Evolutionary conservation across 2,329 filamentous ascomycete genomes (phyloP), one percentile per base, ranked within the genome.

Genomic region (Curvularia eragrostidis): DNA sequence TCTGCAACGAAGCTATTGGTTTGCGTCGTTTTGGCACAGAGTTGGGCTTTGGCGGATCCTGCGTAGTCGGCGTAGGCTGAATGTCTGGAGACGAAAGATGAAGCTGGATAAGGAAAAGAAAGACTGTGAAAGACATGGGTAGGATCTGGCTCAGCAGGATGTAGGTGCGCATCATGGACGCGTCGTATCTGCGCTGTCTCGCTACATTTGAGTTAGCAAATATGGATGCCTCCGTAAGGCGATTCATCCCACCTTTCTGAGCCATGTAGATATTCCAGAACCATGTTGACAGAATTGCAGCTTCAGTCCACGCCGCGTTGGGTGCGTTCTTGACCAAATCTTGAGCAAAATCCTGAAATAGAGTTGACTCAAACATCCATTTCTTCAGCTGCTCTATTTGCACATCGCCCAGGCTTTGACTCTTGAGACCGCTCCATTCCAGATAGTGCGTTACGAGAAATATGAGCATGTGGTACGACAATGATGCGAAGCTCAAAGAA

Each of bases 391-490:
- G 58, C 2, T 54, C 32, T 6, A 43, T 15, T 0, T 44, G 44
- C 1, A 65, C 24, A 30, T 56, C 44, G 5, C 49, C 44, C 3
- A 52, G 23, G 9, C 30, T 48, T 6, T 51, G 19, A 6, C 21
- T 51, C 18, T 60, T 50, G 3, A 44, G 46, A 3, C 58, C 52
- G 19, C 43, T 66, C 72, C 72, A 75, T 19, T 58, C 34, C 1
- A 58, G 24, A n/a, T 68, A 71, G 3, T 70, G 71, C 3, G 48
- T 52, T 13, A 72, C 56, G 3, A 75, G 61, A 47, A 75, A 75
- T 34, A 60, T 64, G 15, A 71, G 65, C 72, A 76, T 75, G 47
- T 74, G 61, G 43, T 67, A 73, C 0, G 70, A 71, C 1, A 75
- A 52, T 1, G 63, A 64, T 3, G 62, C 60, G 52, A 76, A 75